A percentile compares a stretch with the other conserved stretches of the same genome.
These are phyloP conservation scores for Crithidia bombi DNA, from an alignment of 208 protist species.

Conservation along the genomic window DNA sequence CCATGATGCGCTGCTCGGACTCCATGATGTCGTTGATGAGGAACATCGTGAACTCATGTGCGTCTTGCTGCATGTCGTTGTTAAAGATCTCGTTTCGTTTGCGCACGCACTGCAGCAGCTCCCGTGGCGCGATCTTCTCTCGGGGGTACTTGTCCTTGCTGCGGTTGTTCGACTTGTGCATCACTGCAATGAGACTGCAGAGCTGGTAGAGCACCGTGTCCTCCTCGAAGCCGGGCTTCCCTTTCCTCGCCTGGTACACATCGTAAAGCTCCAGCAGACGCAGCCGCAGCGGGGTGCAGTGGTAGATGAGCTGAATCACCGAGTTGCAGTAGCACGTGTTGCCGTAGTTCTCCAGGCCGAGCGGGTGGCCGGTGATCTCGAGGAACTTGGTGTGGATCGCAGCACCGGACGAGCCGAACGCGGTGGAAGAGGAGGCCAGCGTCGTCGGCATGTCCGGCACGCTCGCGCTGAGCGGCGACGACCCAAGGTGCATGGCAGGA, in stretches of 20 bases:
- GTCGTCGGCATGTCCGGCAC: conserved; percentile 3
- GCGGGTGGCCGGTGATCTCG: conserved; percentile 73
- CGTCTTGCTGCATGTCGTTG: conserved; percentile 88
- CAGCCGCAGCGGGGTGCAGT: conserved; percentile 84
- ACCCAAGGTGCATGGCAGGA: conserved; percentile 12
- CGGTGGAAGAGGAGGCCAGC: conserved; percentile 3
- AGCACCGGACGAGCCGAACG: conserved; percentile 3
- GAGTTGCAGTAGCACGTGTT: conserved; percentile 93
- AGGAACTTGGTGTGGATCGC: conserved; percentile 70
- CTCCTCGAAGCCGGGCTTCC: conserved; percentile 64
- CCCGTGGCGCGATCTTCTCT: conserved; percentile 45
- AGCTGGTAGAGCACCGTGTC: conserved; percentile 67
- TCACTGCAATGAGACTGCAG: conserved; percentile 71
- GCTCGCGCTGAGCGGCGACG: conserved; percentile 15
- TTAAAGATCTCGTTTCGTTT: conserved; percentile 70
- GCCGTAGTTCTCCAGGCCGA: conserved; percentile 91
- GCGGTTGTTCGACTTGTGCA: conserved; percentile 88
- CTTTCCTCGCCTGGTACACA: conserved; percentile 58
- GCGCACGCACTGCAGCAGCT: conserved; percentile 56
- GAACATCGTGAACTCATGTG: conserved; percentile 91
- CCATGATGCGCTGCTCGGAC: conserved; percentile 75
- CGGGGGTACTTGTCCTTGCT: conserved; percentile 39
- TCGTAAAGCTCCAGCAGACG: conserved; percentile 77
- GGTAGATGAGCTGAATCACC: conserved; percentile 91
- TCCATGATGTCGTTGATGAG: conserved; percentile 88